A percentile compares a stretch with the other conserved stretches of the same genome.
phyloP scores from a whole-genome alignment of 352 stramenopile species.

The Phytopythium mirpurense region DNA sequence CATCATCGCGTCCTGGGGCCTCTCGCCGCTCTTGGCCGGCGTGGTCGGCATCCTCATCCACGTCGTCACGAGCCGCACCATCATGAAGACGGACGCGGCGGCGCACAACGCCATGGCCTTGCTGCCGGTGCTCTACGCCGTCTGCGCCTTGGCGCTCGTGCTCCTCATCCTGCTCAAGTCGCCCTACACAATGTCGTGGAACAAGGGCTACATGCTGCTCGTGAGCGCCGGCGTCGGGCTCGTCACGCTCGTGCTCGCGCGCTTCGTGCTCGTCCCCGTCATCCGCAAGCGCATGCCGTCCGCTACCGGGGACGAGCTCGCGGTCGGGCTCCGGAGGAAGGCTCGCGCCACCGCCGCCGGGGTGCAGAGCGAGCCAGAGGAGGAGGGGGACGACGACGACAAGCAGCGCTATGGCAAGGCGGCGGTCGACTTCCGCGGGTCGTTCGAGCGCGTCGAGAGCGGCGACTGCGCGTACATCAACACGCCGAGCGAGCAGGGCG shows the following conservation, averaged over 20 bases:
- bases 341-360: too few species aligned
- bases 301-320: slow-evolving; percentile 12
- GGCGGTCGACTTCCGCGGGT: background rate
- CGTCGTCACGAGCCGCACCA: slow-evolving; percentile 22
- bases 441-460: background rate
- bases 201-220: slow-evolving; percentile 8
- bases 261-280: slow-evolving; percentile 19
- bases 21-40: slow-evolving; percentile 50
- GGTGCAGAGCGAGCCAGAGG: slow-evolving; percentile 1
- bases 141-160: slow-evolving; percentile 22
- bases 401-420: slow-evolving; percentile 1
- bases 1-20: slow-evolving; percentile 68
- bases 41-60: slow-evolving; percentile 51
- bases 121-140: slow-evolving; percentile 34
- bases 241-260: slow-evolving; percentile 3
- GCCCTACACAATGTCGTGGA: slow-evolving; percentile 6
- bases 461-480: slow-evolving; percentile 5
- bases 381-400: background rate
- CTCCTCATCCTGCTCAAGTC: slow-evolving; percentile 29
- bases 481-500: slow-evolving; percentile 10
- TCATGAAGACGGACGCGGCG: slow-evolving; percentile 30
- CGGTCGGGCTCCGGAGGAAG: background rate
- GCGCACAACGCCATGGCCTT: slow-evolving; percentile 21
- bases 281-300: slow-evolving; percentile 16
- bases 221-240: slow-evolving; percentile 5